Evolutionary conservation across 192 early-diverging fungal genomes (phyloP), one percentile per base, ranked within the genome.

Genomic region (Allomyces javanicus): DNA sequence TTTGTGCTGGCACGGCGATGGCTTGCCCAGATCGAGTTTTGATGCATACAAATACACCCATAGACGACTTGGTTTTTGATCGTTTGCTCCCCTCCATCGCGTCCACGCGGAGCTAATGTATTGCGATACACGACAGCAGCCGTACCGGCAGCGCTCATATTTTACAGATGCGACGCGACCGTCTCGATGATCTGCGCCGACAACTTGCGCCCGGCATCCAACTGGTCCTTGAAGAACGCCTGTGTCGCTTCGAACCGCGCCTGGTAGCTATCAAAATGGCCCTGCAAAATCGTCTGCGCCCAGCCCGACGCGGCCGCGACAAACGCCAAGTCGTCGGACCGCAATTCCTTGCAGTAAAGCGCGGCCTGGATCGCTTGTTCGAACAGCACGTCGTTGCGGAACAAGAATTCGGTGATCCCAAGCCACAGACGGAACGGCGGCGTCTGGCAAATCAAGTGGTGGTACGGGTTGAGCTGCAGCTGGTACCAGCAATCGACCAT

Each of bases 401-500:
- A 98, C 27, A 94, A 70, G 64, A 94, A 95, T 72, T 98, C 94
- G 11, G 90, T 86, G 61, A 95, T 92, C 43, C 96, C 96, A 75
- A 92, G 81, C 86, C 92, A 89, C 71, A 96, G 81, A 19, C 91
- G 78, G 73, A 97, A 97, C 19, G 92, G 80, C 12, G 94, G 94
- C 1, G 94, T 97, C 75, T 96, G 91, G 67, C 93, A 96, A 10
- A 97, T 89, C 70, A 97, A 80, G 69, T 91, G 90, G 58, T 91
- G 89, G 71, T 96, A 97, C 19, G 94, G 92, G 65, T 91, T 89
- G 72, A 91, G 85, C 22, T 74, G 69, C 69, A 93, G 80, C 9
- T 74, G 75, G 74, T 89, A 79, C 95, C 95, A 98, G 69, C 92
- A 94, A 67, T 96, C 95, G 1, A 83, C 95, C 71, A 95, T 95